phyloP scores from a whole-genome alignment of 345 rosid genomes.

The Heritiera fomes region DNA sequence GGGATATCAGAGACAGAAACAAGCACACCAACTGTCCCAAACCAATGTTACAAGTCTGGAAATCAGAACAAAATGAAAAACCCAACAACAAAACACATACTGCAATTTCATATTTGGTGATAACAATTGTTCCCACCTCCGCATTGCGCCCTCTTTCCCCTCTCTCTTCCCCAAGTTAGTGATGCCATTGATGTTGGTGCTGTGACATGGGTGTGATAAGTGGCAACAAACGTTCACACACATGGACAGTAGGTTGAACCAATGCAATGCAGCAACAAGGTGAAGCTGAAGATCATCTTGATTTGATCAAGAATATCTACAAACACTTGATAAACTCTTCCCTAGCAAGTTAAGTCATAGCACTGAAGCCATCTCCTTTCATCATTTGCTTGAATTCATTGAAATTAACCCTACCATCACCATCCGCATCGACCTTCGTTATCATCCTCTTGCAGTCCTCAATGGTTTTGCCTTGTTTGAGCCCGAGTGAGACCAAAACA shows the following conservation, averaged over 20 bases:
- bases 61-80: conserved; percentile 6
- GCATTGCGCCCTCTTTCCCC: conserved; percentile 4
- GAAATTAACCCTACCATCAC: conserved; percentile 78
- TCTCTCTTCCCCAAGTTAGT: background rate
- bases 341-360: conserved; percentile 28
- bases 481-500: conserved; percentile 70
- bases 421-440: conserved; percentile 75
- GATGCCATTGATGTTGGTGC: background rate
- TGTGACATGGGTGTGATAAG: background rate
- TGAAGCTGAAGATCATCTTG: background rate
- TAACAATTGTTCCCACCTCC: conserved; percentile 11
- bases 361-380: conserved; percentile 46
- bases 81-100: background rate
- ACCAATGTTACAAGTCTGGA: background rate
- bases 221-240: background rate
- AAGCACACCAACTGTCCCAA: background rate
- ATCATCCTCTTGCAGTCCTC: conserved; percentile 88
- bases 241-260: background rate
- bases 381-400: conserved; percentile 62
- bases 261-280: background rate
- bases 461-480: conserved; percentile 64
- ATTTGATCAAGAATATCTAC: background rate
- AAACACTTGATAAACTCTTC: background rate
- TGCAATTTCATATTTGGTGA: background rate
- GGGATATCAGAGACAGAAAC: background rate